These are phyloP conservation scores for Leishmania lainsoni DNA, from an alignment of 208 protist species.

Conservation along the genomic window DNA sequence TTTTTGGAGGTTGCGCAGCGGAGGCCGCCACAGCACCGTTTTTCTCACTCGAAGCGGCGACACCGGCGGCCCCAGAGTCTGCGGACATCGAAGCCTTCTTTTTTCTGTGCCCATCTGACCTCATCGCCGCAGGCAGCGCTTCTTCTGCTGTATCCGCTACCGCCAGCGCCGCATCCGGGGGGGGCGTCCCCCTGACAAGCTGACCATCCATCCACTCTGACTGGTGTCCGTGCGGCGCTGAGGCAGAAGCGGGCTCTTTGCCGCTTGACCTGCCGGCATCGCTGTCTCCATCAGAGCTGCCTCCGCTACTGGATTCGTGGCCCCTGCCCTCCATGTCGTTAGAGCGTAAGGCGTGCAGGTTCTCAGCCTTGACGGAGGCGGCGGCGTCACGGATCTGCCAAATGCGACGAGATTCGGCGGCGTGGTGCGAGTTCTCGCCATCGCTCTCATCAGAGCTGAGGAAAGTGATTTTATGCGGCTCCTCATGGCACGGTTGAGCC, in stretches of 20 bases:
- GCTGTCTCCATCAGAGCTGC: neutral
- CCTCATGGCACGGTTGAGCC: slow-evolving; percentile 30
- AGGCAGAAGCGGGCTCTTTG: neutral
- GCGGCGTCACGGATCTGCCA: slow-evolving; percentile 27
- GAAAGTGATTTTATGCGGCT: slow-evolving; percentile 72
- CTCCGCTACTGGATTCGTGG: neutral
- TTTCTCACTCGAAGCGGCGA: neutral
- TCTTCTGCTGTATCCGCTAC: neutral
- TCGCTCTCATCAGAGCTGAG: slow-evolving; percentile 89
- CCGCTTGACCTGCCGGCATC: slow-evolving; percentile 3
- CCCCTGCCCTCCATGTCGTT: slow-evolving; percentile 1
- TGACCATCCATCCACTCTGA: slow-evolving; percentile 35
- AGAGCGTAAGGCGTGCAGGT: neutral
- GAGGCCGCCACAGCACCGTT: neutral
- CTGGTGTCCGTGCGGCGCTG: neutral
- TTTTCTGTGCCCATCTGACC: neutral
- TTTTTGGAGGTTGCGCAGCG: neutral
- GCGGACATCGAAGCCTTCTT: neutral
- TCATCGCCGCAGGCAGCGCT: neutral
- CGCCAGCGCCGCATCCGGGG: slow-evolving; percentile 2
- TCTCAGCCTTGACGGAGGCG: slow-evolving; percentile 14
- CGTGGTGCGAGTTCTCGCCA: slow-evolving; percentile 76
- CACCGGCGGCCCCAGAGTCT: neutral
- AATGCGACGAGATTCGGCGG: slow-evolving; percentile 53
- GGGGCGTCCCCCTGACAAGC: slow-evolving; percentile 5